Evolutionary conservation across 352 stramenopile species (phyloP).

Genomic region (Globisporangium polare): DNA sequence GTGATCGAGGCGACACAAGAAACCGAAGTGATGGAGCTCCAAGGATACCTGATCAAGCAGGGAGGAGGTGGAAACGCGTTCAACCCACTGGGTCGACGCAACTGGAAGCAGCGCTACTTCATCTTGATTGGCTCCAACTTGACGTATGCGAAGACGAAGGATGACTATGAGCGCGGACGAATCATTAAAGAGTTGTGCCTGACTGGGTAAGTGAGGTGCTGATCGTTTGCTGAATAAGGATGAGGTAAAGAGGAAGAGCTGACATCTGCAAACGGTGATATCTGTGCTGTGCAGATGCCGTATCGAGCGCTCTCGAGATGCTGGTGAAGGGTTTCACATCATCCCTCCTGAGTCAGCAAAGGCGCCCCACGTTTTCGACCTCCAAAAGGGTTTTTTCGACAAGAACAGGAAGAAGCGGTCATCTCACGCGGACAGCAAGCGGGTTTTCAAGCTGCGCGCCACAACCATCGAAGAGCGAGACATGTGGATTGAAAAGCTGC

Average conservation of each 20-base stretch:
- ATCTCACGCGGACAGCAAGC: slow-evolving; percentile 63
- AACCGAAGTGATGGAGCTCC: slow-evolving; percentile 50
- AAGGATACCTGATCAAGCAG: slow-evolving; percentile 88
- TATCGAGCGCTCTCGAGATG: slow-evolving; percentile 67
- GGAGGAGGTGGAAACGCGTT: slow-evolving; percentile 71
- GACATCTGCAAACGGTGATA: background rate
- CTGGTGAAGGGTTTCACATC: slow-evolving; percentile 83
- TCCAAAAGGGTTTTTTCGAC: slow-evolving; percentile 74
- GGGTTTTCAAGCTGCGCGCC: slow-evolving; percentile 81
- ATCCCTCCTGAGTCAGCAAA: slow-evolving; percentile 51
- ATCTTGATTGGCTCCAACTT: slow-evolving; percentile 67
- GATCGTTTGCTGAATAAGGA: no score
- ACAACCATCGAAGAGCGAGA: slow-evolving; percentile 81
- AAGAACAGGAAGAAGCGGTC: slow-evolving; percentile 78
- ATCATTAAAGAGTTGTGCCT: slow-evolving; percentile 86
- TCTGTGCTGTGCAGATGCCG: slow-evolving; percentile 35
- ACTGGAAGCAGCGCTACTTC: slow-evolving; percentile 89
- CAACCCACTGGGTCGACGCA: slow-evolving; percentile 74
- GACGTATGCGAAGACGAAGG: slow-evolving; percentile 82
- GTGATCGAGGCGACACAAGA: slow-evolving; percentile 78
- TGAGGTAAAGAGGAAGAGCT: background rate
- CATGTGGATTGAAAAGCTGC: slow-evolving; percentile 77
- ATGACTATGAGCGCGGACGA: slow-evolving; percentile 82
- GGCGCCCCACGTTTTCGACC: slow-evolving; percentile 62
- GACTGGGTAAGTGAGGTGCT: slow-evolving; percentile 66